Evolutionary conservation across 2,329 filamentous ascomycete genomes (phyloP).

Genomic region (Xylariomycetidae sp.): DNA sequence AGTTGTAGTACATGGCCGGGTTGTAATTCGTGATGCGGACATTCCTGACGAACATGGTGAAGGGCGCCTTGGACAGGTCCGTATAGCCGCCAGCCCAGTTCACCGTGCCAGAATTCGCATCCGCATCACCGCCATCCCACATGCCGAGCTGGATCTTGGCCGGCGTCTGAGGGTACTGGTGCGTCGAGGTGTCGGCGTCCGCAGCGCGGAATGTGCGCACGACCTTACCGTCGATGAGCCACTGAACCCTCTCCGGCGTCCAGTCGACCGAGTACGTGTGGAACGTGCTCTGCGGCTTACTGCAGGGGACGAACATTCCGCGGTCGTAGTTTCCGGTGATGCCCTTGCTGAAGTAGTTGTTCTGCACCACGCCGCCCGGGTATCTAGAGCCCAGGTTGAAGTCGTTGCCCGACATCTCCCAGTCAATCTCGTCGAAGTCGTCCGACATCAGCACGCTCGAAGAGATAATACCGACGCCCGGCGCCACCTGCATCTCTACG

Average conservation of each 20-base stretch:
- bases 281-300: conserved; percentile 10
- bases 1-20: conserved; percentile 14
- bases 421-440: conserved; percentile 16
- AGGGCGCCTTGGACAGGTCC: conserved; percentile 11
- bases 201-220: conserved; percentile 9
- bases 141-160: conserved; percentile 14
- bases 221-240: conserved; percentile 14
- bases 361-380: conserved; percentile 12
- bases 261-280: conserved; percentile 18
- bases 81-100: conserved; percentile 14
- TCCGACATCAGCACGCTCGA: conserved; percentile 14
- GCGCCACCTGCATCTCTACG: conserved; percentile 15
- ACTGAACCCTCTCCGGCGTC: conserved; percentile 9
- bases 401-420: conserved; percentile 17
- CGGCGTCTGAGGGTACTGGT: conserved; percentile 14
- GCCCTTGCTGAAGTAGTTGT: conserved; percentile 11
- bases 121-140: conserved; percentile 15
- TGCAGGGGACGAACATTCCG: conserved; percentile 6
- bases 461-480: conserved; percentile 13
- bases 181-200: conserved; percentile 6
- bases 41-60: conserved; percentile 12
- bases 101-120: conserved; percentile 8
- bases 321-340: conserved; percentile 10
- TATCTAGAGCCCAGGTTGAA: conserved; percentile 10
- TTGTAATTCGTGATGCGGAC: conserved; percentile 16